These are phyloP conservation scores for Penicillium parvum DNA, from an alignment of 495 filamentous ascomycete genomes.

Conservation along the genomic window DNA sequence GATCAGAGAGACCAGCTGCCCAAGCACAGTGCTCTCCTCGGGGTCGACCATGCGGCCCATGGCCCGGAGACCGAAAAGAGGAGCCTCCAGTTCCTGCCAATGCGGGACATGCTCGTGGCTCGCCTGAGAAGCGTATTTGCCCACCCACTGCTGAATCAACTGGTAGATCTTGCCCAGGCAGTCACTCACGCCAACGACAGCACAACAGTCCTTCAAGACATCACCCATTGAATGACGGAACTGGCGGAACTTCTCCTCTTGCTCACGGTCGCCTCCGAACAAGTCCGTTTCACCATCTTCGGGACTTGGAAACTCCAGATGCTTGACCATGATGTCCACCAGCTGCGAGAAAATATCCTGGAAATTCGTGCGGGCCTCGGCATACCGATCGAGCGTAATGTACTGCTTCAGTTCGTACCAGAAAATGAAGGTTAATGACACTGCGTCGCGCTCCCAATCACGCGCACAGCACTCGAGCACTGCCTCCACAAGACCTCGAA, in stretches of 20 bases:
- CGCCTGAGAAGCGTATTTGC: conserved; percentile 70
- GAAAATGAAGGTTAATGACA: conserved; percentile 89
- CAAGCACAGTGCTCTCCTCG: conserved; percentile 78
- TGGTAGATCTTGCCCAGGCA: conserved; percentile 84
- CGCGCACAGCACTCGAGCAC: conserved; percentile 84
- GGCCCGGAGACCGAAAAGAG: conserved; percentile 89
- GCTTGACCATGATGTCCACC: conserved; percentile 89
- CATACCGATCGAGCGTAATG: conserved; percentile 81
- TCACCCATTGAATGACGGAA: conserved; percentile 97
- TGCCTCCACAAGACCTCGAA: conserved; percentile 81
- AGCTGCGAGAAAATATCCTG: conserved; percentile 78
- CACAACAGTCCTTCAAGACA: conserved; percentile 94
- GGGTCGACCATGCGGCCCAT: conserved; percentile 96
- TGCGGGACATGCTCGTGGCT: conserved; percentile 73
- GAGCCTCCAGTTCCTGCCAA: conserved; percentile 95
- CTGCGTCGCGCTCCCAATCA: conserved; percentile 83
- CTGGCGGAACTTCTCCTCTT: conserved; percentile 95
- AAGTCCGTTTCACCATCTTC: conserved; percentile 76
- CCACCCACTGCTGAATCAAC: conserved; percentile 81
- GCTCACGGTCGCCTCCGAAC: conserved; percentile 92
- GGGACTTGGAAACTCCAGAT: conserved; percentile 81
- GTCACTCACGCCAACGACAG: conserved; percentile 87
- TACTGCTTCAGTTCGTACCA: conserved; percentile 99
- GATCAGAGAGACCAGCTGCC: conserved; percentile 85
- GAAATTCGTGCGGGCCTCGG: conserved; percentile 68